A percentile compares a stretch with the other conserved stretches of the same genome.
These are phyloP conservation scores for Colletotrichum falcatum DNA, from an alignment of 2,329 filamentous ascomycete genomes.

Conservation along the genomic window DNA sequence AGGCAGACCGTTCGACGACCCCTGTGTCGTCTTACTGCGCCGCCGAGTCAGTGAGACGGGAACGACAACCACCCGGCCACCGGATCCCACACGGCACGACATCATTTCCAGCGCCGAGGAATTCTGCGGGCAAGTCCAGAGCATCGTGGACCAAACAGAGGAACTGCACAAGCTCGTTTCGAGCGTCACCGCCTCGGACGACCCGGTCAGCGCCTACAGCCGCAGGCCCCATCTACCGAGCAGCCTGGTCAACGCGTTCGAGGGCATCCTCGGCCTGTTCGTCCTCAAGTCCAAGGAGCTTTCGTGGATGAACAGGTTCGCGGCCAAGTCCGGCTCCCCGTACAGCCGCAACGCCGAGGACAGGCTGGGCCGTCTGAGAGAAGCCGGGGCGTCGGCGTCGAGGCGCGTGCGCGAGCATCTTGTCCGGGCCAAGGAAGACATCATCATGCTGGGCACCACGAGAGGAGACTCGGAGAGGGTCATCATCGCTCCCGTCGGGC, in stretches of 20 bases:
- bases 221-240: constrained; percentile 36
- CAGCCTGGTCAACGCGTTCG: constrained; percentile 42
- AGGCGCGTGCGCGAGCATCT: constrained; percentile 20
- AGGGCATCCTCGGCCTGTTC: constrained; percentile 36
- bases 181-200: not conserved
- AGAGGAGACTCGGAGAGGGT: constrained; percentile 25
- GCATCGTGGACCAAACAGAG: constrained; percentile 4
- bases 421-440: constrained; percentile 40
- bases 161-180: constrained; percentile 36
- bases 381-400: not conserved
- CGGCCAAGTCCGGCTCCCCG: not conserved
- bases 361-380: constrained; percentile 11
- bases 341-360: constrained; percentile 7
- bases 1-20: constrained; percentile 18
- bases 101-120: not conserved
- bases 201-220: not conserved
- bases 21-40: constrained; percentile 15
- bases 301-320: constrained; percentile 27
- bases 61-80: not conserved
- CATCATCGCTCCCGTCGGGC: constrained; percentile 22
- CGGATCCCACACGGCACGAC: not conserved
- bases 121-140: not conserved
- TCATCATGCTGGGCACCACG: constrained; percentile 40
- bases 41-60: not conserved
- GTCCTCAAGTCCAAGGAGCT: constrained; percentile 35